phyloP scores from a whole-genome alignment of 2,329 filamentous ascomycete species.

The Monosporascus sp. region DNA sequence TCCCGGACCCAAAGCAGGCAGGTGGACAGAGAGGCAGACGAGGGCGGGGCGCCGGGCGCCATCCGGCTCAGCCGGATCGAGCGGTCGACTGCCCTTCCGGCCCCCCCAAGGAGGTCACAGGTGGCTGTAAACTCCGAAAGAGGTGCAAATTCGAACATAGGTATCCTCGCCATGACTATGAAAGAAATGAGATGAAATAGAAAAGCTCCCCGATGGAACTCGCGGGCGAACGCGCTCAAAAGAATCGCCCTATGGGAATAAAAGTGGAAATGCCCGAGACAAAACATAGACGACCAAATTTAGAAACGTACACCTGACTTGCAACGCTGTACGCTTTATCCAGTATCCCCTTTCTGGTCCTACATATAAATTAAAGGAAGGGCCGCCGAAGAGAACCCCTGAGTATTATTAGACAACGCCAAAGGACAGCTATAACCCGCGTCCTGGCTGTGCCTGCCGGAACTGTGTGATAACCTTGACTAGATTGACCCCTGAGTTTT shows the following conservation, averaged over 20 bases:
- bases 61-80: not conserved
- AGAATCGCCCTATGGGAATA: not conserved
- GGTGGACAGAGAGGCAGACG: not conserved
- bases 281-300: not conserved
- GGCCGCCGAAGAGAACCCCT: not conserved
- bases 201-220: too few species aligned
- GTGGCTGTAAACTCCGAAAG: too few species aligned
- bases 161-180: too few species aligned
- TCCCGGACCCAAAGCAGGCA: not conserved
- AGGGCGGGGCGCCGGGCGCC: not conserved
- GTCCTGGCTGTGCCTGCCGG: constrained; percentile 6
- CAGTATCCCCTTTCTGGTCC: constrained; percentile 22
- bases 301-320: not conserved
- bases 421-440: constrained; percentile 7
- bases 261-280: not conserved
- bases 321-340: constrained; percentile 17
- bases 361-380: constrained; percentile 15
- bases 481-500: constrained; percentile 10
- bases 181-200: too few species aligned
- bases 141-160: too few species aligned
- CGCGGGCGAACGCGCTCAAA: not conserved
- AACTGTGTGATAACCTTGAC: constrained; percentile 5
- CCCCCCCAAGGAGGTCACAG: too few species aligned
- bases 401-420: constrained; percentile 3
- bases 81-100: not conserved